Evolutionary conservation across 345 rosid genomes (phyloP).

Genomic region (Litchi chinensis): DNA sequence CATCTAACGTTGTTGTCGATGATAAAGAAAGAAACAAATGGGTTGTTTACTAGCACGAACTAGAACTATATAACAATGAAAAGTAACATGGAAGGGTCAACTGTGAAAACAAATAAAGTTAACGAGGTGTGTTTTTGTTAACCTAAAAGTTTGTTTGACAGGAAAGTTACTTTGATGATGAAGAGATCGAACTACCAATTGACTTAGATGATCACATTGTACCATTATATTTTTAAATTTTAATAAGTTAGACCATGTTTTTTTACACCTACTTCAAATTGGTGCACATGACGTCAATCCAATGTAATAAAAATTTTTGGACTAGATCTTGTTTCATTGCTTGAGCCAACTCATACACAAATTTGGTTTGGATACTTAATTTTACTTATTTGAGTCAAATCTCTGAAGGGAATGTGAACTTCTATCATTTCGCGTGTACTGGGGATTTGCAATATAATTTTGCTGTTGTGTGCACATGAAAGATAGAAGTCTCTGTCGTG

Average conservation of each 20-base stretch:
- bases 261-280: neutral
- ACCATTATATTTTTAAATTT: neutral
- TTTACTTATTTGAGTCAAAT: neutral
- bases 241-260: neutral
- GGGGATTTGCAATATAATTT: neutral
- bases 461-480: slow-evolving; percentile 9
- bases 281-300: neutral
- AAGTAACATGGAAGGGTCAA: too few relatives aligned
- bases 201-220: neutral
- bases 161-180: neutral
- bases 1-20: neutral
- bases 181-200: too few relatives aligned
- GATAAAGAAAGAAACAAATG: too few relatives aligned
- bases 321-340: neutral
- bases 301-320: neutral
- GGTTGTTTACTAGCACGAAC: too few relatives aligned
- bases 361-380: neutral
- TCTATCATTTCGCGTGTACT: neutral
- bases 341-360: slow-evolving; percentile 1
- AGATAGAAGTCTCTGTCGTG: neutral
- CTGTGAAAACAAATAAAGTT: too few relatives aligned
- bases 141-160: neutral
- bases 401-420: too few relatives aligned
- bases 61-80: too few relatives aligned
- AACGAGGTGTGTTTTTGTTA: too few relatives aligned